Percentiles rank a stretch among this genome's conserved stretches.
These are phyloP conservation scores for Orbilia brochopaga DNA, from an alignment of 2,329 filamentous ascomycete species.

Conservation along the genomic window DNA sequence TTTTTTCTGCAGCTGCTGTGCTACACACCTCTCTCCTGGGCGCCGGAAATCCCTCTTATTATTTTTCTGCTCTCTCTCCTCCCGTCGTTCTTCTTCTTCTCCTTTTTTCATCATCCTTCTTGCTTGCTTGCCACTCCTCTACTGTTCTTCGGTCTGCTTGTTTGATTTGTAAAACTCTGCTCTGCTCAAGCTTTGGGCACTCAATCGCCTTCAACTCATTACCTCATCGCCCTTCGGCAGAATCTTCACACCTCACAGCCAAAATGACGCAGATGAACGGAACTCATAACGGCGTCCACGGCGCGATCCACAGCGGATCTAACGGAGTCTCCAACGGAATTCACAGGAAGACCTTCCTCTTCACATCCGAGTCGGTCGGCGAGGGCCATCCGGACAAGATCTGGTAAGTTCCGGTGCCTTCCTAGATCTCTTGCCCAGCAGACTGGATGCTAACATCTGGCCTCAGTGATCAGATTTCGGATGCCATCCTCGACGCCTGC, in stretches of 20 bases:
- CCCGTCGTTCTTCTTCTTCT: constrained; percentile 6
- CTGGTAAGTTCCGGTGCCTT: constrained; percentile 64
- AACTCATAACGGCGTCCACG: too few relatives aligned
- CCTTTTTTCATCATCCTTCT: constrained; percentile 19
- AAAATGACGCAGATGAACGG: constrained; percentile 43
- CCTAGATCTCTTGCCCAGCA: constrained; percentile 54
- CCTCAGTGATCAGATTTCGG: constrained; percentile 84
- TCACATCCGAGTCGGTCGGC: constrained; percentile 88
- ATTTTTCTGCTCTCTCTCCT: constrained; percentile 1
- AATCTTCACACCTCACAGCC: background rate
- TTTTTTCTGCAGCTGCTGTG: constrained; percentile 26
- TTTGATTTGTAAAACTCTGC: constrained; percentile 3
- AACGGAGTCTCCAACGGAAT: constrained; percentile 24
- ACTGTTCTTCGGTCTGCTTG: constrained; percentile 12
- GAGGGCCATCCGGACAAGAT: constrained; percentile 97
- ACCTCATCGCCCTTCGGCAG: constrained; percentile 7
- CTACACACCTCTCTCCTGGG: constrained; percentile 7
- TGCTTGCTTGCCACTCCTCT: constrained; percentile 1
- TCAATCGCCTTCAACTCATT: constrained; percentile 39
- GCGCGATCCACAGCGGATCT: too few relatives aligned
- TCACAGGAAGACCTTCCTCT: constrained; percentile 73
- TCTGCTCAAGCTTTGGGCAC: constrained; percentile 42
- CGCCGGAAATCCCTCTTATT: constrained; percentile 43
- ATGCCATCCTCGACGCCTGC: constrained; percentile 98
- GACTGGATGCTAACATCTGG: constrained; percentile 18